Conservation (phyloP, 2,329 filamentous ascomycete species). For the Camptophora hylomeconis region DNA sequence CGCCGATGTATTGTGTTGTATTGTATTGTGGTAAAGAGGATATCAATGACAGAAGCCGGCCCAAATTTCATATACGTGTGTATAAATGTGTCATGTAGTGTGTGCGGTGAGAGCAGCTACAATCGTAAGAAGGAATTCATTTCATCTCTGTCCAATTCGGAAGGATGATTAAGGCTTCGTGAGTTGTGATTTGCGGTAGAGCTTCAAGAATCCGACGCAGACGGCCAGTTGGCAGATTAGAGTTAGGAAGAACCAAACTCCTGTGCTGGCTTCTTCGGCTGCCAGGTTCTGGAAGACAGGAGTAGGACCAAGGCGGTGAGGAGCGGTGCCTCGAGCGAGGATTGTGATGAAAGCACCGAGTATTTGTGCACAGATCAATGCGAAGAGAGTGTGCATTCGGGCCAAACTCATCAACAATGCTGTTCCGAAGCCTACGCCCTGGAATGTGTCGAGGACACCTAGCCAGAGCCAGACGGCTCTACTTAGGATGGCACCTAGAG, state of each 20-base stretch:
- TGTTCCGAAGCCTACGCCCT: conserved; percentile 47
- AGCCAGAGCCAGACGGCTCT: conserved; percentile 45
- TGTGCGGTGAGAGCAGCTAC: too few species aligned
- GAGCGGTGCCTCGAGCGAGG: conserved; percentile 38
- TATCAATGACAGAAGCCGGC: too few species aligned
- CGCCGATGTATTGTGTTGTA: too few species aligned
- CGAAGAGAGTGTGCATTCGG: conserved; percentile 41
- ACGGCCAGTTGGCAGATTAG: conserved; percentile 38
- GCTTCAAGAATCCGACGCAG: conserved; percentile 43
- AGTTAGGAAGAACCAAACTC: conserved; percentile 39
- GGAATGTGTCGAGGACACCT: conserved; percentile 42
- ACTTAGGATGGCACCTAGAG: conserved; percentile 33
- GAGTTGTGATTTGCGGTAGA: too few species aligned
- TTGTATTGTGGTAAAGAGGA: too few species aligned
- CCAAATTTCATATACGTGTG: too few species aligned
- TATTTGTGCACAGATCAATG: conserved; percentile 41
- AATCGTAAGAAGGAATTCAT: too few species aligned
- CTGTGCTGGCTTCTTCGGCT: conserved; percentile 22
- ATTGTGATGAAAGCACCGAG: conserved; percentile 42
- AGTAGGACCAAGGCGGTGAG: conserved; percentile 38
- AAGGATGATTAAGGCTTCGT: too few species aligned
- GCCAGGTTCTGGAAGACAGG: conserved; percentile 39
- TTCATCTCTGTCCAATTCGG: too few species aligned
- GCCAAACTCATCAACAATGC: conserved; percentile 44
- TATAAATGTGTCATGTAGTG: too few species aligned